Evolutionary conservation across 2,329 filamentous ascomycete genomes (phyloP), one percentile per base, ranked within the genome.

Genomic region (Alternaria sp.): DNA sequence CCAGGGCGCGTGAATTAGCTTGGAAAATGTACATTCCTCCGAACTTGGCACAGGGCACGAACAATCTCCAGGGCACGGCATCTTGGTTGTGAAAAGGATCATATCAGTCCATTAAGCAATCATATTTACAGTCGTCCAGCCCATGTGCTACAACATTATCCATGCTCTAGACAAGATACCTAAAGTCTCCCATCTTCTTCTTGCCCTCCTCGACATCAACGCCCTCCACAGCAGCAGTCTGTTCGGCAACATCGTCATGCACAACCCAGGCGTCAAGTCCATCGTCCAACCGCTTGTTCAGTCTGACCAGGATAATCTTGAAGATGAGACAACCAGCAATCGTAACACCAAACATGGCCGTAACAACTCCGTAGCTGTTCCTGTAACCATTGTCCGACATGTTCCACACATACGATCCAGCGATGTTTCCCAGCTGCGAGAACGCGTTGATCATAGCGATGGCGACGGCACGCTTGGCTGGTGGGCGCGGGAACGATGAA

Each of bases 301-400:
- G 41, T 1, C 61, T 54, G 26, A 70, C 46, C 32, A 78, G 36
- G 26, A 78, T 70, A 3, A 71, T 12, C 59, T 62, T 72, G 56
- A 78, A 76, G 11, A 72, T 54, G 22, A 61, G 72, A 59, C 83
- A 88, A 5, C 86, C 86, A 0, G 81, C 36, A 32, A 88, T 83
- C 0, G 87, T 86, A 41, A 87, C 67, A 4, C 85, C 86, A 68
- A 89, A 89, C 87, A 89, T 89, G 69, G 86, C 81, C 14, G 85
- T 83, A 5, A 89, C 88, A 57, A 90, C 87, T 4, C 86, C 87
- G 67, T 89, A 89, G 62, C 86, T 88, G 78, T 86, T 84, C 64
- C 87, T 83, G 79, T 83, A 89, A 0, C 88, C 88, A 62, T 89
- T 84, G 0, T 83, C 86, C 24, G 81, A 78, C 51, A 89, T 80